Base-by-base conservation (phyloP, 2,329 filamentous ascomycete genomes). In the Fusarium ramigenum region DNA sequence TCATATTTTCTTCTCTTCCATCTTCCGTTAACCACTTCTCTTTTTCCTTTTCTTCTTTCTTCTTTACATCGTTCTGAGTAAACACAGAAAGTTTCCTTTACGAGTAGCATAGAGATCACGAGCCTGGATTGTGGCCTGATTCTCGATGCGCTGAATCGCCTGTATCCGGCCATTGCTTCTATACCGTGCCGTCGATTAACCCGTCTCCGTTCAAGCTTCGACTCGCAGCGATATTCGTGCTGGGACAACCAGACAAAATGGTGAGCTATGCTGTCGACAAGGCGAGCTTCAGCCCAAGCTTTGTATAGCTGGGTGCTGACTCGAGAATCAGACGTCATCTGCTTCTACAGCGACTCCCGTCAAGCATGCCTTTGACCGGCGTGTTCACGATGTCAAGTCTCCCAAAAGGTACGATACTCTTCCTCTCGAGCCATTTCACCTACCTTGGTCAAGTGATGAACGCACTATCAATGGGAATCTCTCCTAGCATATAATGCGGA, bases 381-480 rank as follows among this genome's bases (percentile, higher is more conserved):
- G 93, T 80, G 91, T 97, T 65, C 92, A 95, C 76, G 92, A 95
- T 76, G 90, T 95, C 78, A 96, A 94, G 80, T 91, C 94, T 54
- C 93, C 93, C 39, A 99, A 98, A 84, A 94, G 91, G 96, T 97
- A 91, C 85, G 92, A 88, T 64, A 23, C 34, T 32, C 25, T 43
- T 28, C 19, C 28, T 18, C 7, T 16, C 40, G 42, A 43, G 37
- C 47, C 25, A 58, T 59, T 57, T 42, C 47, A 52, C 36, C 52
- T 40, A 28, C n/a, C 42, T 32, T 18, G 54, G 73, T 75, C 74
- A 85, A 78, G 86, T 90, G 87, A 97, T 97, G 95, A 97, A 93
- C 87, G 88, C 85, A 85, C 88, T 91, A 92, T 93, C 92, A 97
- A 97, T 99, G 96, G 96, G 96, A 99, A 99, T 99, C 96, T 99